A percentile compares a stretch with the other conserved stretches of the same genome.
Conservation (phyloP, 2,329 filamentous ascomycete species). For the Xylaria polymorpha region DNA sequence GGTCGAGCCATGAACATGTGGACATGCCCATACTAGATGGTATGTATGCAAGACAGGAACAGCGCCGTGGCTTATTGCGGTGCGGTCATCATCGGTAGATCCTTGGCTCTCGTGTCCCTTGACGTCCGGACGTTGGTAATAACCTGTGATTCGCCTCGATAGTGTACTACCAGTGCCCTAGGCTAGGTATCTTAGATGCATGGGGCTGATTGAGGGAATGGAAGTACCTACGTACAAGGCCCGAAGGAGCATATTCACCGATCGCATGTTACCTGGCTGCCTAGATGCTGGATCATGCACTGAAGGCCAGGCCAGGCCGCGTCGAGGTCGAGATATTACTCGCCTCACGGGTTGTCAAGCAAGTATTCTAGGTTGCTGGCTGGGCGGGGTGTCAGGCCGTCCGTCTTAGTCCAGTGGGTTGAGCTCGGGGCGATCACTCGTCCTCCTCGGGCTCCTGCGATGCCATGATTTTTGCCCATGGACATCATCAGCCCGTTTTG, state of each 20-base stretch:
- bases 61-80: slow-evolving; percentile 32
- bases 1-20: slow-evolving; percentile 10
- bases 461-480: slow-evolving; percentile 6
- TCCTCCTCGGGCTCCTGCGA: not conserved
- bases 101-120: slow-evolving; percentile 17
- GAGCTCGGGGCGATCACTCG: not conserved
- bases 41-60: slow-evolving; percentile 30
- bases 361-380: not conserved
- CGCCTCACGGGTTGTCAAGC: slow-evolving; percentile 15
- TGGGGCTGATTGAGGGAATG: slow-evolving; percentile 20
- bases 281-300: slow-evolving; percentile 21
- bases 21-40: slow-evolving; percentile 5
- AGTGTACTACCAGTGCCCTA: not conserved
- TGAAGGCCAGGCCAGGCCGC: slow-evolving; percentile 6
- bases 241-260: slow-evolving; percentile 16
- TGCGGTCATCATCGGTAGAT: slow-evolving; percentile 30
- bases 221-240: slow-evolving; percentile 3
- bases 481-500: slow-evolving; percentile 10
- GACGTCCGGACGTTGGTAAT: slow-evolving; percentile 8
- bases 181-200: slow-evolving; percentile 23
- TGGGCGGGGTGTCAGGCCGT: not conserved
- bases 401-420: not conserved
- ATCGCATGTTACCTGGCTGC: slow-evolving; percentile 10
- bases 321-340: not conserved
- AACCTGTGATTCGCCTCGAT: slow-evolving; percentile 3